Evolutionary conservation across 495 filamentous ascomycete genomes (phyloP).

Genomic region (Podospora pseudoanserina): DNA sequence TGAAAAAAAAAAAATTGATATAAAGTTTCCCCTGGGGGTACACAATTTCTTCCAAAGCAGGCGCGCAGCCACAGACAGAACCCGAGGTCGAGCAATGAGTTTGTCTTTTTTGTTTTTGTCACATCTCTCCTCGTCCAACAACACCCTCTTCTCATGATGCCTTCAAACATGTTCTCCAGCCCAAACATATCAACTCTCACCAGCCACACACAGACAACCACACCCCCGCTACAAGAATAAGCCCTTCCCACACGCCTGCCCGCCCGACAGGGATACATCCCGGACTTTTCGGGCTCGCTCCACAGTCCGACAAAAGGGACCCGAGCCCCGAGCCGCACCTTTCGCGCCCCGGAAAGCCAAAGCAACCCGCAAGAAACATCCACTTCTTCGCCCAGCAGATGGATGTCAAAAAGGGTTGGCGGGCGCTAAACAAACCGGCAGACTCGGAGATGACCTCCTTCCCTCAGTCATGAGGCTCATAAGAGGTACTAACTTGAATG

Average conservation of each 20-base stretch:
- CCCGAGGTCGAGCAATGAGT: not conserved
- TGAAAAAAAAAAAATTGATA: not conserved
- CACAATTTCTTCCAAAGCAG: not conserved
- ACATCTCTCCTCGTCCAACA: not conserved
- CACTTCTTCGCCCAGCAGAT: not conserved
- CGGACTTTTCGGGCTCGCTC: constrained; percentile 2
- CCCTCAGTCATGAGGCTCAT: not conserved
- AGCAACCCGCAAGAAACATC: too few species aligned
- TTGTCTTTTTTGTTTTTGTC: not conserved
- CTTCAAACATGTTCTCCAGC: not conserved
- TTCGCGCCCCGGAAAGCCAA: not conserved
- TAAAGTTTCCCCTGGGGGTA: not conserved
- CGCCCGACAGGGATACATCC: not conserved
- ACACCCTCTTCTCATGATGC: not conserved
- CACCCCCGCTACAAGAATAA: not conserved
- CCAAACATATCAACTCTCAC: not conserved
- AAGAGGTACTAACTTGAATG: not conserved
- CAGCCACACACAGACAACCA: not conserved
- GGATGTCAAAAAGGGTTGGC: not conserved
- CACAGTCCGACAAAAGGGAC: constrained; percentile 1
- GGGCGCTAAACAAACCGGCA: not conserved
- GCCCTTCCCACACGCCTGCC: not conserved
- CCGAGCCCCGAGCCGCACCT: not conserved
- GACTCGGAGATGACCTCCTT: not conserved
- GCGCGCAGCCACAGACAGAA: not conserved